Conservation (phyloP, 2,329 filamentous ascomycete genomes). For the Penicillium sumatraense region DNA sequence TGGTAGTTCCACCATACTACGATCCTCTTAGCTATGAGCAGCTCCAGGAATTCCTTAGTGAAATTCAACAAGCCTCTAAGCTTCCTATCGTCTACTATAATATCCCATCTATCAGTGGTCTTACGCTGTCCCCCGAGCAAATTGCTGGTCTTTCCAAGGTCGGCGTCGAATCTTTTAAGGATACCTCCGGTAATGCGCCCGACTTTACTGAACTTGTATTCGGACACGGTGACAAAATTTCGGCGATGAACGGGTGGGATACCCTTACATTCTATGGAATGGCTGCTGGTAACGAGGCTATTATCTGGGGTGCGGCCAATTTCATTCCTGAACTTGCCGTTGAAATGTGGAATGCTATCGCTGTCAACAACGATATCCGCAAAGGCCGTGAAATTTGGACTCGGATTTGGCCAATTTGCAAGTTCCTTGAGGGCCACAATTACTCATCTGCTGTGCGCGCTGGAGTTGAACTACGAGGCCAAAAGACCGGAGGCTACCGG, state of each 20-base stretch:
- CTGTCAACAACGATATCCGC: slow-evolving; percentile 49
- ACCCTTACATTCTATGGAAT: slow-evolving; percentile 60
- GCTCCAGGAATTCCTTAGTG: slow-evolving; percentile 46
- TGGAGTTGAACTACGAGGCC: slow-evolving; percentile 53
- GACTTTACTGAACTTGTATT: slow-evolving; percentile 57
- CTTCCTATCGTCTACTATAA: slow-evolving; percentile 58
- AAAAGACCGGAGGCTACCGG: slow-evolving; percentile 53
- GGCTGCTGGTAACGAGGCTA: slow-evolving; percentile 54
- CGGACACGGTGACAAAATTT: slow-evolving; percentile 46
- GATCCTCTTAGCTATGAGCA: slow-evolving; percentile 49
- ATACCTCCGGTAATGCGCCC: slow-evolving; percentile 58
- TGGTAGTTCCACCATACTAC: slow-evolving; percentile 58
- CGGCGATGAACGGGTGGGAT: slow-evolving; percentile 59
- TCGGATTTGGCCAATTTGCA: slow-evolving; percentile 56
- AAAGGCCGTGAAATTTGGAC: slow-evolving; percentile 53
- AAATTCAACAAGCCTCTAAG: slow-evolving; percentile 45
- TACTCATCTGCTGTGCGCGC: slow-evolving; percentile 56
- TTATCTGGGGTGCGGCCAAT: slow-evolving; percentile 57
- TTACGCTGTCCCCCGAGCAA: slow-evolving; percentile 48
- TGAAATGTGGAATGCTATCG: slow-evolving; percentile 53
- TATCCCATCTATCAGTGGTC: slow-evolving; percentile 53
- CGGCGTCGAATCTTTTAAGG: slow-evolving; percentile 57
- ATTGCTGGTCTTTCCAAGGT: slow-evolving; percentile 51
- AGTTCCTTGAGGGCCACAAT: slow-evolving; percentile 55
- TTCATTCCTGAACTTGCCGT: slow-evolving; percentile 56